Evolutionary conservation across 2,329 filamentous ascomycete species (phyloP), one percentile per base, ranked within the genome.

Genomic region (Microdochium bolleyi): DNA sequence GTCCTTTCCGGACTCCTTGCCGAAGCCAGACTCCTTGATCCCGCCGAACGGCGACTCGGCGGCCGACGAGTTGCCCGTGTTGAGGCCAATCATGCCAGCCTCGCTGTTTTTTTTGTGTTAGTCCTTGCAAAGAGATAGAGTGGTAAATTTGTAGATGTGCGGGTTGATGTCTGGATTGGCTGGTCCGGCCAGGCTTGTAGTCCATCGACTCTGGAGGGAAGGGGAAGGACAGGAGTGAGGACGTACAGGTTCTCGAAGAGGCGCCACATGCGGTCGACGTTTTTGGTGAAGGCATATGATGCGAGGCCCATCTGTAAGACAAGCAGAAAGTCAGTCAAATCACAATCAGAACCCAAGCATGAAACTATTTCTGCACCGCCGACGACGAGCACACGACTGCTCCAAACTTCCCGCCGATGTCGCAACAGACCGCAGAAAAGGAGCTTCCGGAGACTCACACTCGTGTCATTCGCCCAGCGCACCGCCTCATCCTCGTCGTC

Each of bases 221-320:
- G 27, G 27, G 11, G 11, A 30, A 30, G 27, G 27, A 11, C 5
- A 16, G n/a, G 14, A 38, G n/a, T 19, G 4, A 38, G n/a, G n/a
- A 46, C 41, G 41, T 46, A 46, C 2, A 84, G 68, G 53, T 77
- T 79, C 64, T 83, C 80, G 53, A 82, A 73, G 57, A 83, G 62
- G 41, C 80, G 70, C 76, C 78, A 83, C 52, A 77, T 70, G 1
- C 80, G 72, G 60, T 82, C 77, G 10, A 80, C 68, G 58, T 83
- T 78, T 68, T 81, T 80, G 4, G 79, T 83, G 64, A 82, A 82
- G 57, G 76, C 75, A 54, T 82, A 81, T 48, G 74, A 77, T 2
- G 79, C 77, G 38, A 84, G 70, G 5, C 81, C 81, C 76, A 83
- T 82, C 63, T 64, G 25, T 27, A n/a, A 48, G n/a, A 34, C 13